phyloP scores from a whole-genome alignment of 192 early-diverging fungal species.

The Backusella tuberculispora region DNA sequence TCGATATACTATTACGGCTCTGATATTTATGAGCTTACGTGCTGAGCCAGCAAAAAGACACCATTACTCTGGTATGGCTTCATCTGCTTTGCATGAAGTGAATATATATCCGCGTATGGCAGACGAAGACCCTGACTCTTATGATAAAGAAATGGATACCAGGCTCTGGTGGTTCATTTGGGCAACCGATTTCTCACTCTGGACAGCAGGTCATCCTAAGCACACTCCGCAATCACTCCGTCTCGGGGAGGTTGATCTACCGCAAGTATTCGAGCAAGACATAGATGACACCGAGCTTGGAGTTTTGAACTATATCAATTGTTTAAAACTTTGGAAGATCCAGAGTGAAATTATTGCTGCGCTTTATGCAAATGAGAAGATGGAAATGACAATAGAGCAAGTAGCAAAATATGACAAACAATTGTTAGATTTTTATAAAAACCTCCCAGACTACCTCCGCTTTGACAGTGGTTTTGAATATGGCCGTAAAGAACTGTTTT shows the following conservation, averaged over 20 bases:
- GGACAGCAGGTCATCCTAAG: slow-evolving; percentile 32
- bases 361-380: slow-evolving; percentile 32
- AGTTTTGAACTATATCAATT: slow-evolving; percentile 26
- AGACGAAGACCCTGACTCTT: slow-evolving; percentile 30
- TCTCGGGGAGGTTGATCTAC: slow-evolving; percentile 31
- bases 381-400: slow-evolving; percentile 28
- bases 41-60: slow-evolving; percentile 19
- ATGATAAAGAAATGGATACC: slow-evolving; percentile 42
- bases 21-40: slow-evolving; percentile 29
- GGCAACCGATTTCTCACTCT: slow-evolving; percentile 36
- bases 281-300: slow-evolving; percentile 41
- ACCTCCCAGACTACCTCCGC: slow-evolving; percentile 33
- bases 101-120: slow-evolving; percentile 41
- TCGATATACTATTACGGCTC: slow-evolving; percentile 32
- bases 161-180: slow-evolving; percentile 47
- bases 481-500: slow-evolving; percentile 37
- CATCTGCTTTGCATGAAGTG: slow-evolving; percentile 29
- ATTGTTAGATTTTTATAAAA: slow-evolving; percentile 19
- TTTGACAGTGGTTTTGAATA: slow-evolving; percentile 46
- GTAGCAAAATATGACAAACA: slow-evolving; percentile 28
- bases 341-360: slow-evolving; percentile 34
- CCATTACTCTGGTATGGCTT: slow-evolving; percentile 40
- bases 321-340: slow-evolving; percentile 33
- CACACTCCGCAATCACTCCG: slow-evolving; percentile 15
- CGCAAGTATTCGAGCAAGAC: slow-evolving; percentile 40